Base-by-base conservation (phyloP, 306 rosid genomes). In the Hippophae rhamnoides region DNA sequence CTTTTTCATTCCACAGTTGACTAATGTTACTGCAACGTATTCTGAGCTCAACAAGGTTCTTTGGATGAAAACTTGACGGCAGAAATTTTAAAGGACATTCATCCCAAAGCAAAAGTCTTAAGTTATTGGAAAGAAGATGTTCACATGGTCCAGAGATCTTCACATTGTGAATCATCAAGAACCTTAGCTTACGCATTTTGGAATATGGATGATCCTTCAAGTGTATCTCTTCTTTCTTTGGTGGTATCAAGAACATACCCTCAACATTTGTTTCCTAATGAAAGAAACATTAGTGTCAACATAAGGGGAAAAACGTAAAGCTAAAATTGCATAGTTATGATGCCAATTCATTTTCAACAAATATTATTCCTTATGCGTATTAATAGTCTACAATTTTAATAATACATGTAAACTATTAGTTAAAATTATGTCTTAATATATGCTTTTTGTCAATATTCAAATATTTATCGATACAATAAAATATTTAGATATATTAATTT, bases 151-250 rank as follows among this genome's bases (percentile, higher is more conserved):
- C 5, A 2, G 45, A 26, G n/a, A 53, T 41, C 10, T 25, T 9
- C 56, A 65, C 13, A n/a, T 65, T 60, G 5, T 40, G 27, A 50
- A 52, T 38, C 49, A 9, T 60, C 14, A 74, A 65, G 25, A 69
- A 41, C 48, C 38, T 61, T 25, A 75, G 66, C 13, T 57, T 60
- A 59, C 41, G 27, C 70, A 74, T 53, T 5, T 18, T 59, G 54
- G 71, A 69, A 54, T 69, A 74, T 31, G 76, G 63, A 8, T 23
- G 10, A 40, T 67, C 73, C 41, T 68, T 54, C 31, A 63, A 63
- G 5, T 31, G 38, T 31, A 31, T 26, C 45, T 2, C 8, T 47
- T 47, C 3, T 7, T 1, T 6, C 26, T 25, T 25, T 4, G 5
- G 18, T 0, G 11, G 23, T 6, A 47, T 49, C 5, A 46, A 13